These are phyloP conservation scores for Cytospora schulzeri DNA, from an alignment of 2,329 filamentous ascomycete species.

Conservation along the genomic window DNA sequence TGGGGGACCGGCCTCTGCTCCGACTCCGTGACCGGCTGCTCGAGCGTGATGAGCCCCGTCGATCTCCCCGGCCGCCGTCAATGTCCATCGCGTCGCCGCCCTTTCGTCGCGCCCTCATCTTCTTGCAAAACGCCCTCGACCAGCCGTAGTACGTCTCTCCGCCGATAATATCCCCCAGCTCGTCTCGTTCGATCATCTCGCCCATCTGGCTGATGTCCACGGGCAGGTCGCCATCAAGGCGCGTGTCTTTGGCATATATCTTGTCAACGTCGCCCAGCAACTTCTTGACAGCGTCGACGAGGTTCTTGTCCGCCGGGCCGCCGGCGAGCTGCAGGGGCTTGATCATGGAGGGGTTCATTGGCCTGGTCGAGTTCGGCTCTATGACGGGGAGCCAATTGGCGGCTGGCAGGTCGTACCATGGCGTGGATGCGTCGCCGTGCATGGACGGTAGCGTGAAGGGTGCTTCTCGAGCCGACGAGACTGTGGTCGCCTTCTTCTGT, in stretches of 20 bases:
- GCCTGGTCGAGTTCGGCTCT: conserved; percentile 71
- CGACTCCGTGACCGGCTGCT: conserved; percentile 36
- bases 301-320: conserved; percentile 67
- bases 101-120: conserved; percentile 66
- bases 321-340: conserved; percentile 70
- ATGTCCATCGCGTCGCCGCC: conserved; percentile 34
- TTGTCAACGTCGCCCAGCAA: conserved; percentile 70
- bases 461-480: conserved; percentile 40
- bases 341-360: conserved; percentile 72
- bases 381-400: conserved; percentile 80
- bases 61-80: conserved; percentile 36
- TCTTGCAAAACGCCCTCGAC: conserved; percentile 78
- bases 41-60: conserved; percentile 40
- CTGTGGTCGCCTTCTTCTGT: conserved; percentile 44
- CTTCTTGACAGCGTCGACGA: conserved; percentile 68
- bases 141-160: conserved; percentile 86
- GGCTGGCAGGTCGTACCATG: conserved; percentile 82
- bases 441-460: conserved; percentile 73
- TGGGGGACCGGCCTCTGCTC: conserved; percentile 37
- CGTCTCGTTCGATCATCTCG: conserved; percentile 66
- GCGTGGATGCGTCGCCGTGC: conserved; percentile 73
- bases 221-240: conserved; percentile 44
- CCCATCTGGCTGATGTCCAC: conserved; percentile 77
- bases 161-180: conserved; percentile 63
- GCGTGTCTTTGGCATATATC: conserved; percentile 62